phyloP scores from a whole-genome alignment of 805 yeast genomes.

The Metschnikowia bowlesiae region DNA sequence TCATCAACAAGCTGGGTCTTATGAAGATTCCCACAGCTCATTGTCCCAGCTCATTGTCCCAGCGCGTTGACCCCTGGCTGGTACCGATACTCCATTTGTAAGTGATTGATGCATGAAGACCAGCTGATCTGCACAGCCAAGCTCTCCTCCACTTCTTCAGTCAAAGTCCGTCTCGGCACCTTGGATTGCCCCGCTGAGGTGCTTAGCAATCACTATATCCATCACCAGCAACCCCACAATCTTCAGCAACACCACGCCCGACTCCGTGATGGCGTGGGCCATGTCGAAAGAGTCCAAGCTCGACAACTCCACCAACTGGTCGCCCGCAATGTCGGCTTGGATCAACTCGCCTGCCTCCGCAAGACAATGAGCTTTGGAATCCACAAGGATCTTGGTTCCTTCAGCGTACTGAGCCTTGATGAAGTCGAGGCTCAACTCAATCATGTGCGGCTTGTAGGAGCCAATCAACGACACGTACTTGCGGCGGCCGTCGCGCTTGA shows the following conservation, averaged over 20 bases:
- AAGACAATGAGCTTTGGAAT: slow-evolving; percentile 52
- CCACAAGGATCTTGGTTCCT: slow-evolving; percentile 49
- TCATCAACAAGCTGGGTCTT: too few species aligned
- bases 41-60: too few species aligned
- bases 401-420: slow-evolving; percentile 29
- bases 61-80: too few species aligned
- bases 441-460: slow-evolving; percentile 64
- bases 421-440: slow-evolving; percentile 49
- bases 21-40: too few species aligned
- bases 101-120: too few species aligned
- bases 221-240: slow-evolving; percentile 61
- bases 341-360: slow-evolving; percentile 65
- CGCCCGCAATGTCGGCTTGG: slow-evolving; percentile 34
- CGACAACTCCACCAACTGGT: slow-evolving; percentile 46
- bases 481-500: slow-evolving; percentile 24
- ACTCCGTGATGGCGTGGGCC: slow-evolving; percentile 2
- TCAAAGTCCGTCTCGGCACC: slow-evolving; percentile 9
- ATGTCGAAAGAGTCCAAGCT: slow-evolving; percentile 18
- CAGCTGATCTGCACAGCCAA: too few species aligned
- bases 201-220: slow-evolving; percentile 54
- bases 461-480: slow-evolving; percentile 58
- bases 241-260: slow-evolving; percentile 43
- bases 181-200: slow-evolving; percentile 26
- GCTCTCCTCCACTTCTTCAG: not conserved
- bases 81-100: too few species aligned